Percentiles rank a stretch among this genome's conserved stretches.
Evolutionary conservation across 176 grass and related monocot species (phyloP).

Genomic region (Panicum miliaceum): DNA sequence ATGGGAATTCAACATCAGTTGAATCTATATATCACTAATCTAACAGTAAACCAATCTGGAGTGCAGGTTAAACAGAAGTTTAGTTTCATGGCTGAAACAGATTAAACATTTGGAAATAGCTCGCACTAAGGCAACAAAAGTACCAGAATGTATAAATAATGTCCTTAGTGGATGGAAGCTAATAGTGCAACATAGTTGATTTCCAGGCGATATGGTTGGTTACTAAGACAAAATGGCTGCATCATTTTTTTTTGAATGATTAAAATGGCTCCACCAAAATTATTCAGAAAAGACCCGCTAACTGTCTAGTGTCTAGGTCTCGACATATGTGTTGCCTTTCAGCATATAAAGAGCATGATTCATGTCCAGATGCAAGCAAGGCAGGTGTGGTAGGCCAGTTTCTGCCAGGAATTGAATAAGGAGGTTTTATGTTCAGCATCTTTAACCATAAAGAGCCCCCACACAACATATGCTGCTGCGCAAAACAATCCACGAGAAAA

Average conservation of each 20-base stretch:
- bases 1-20: background rate
- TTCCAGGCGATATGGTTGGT: background rate
- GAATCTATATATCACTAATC: background rate
- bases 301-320: background rate
- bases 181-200: background rate
- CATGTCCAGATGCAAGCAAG: slow-evolving; percentile 19
- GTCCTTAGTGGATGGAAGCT: background rate
- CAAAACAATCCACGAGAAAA: slow-evolving; percentile 32
- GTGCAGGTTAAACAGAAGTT: background rate
- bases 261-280: slow-evolving; percentile 26
- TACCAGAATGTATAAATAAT: background rate
- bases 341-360: slow-evolving; percentile 21
- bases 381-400: slow-evolving; percentile 43
- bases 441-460: slow-evolving; percentile 27
- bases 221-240: slow-evolving; percentile 16
- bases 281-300: background rate
- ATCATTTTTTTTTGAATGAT: background rate
- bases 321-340: background rate
- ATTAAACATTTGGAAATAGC: background rate
- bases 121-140: background rate
- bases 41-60: background rate
- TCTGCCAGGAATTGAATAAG: slow-evolving; percentile 43
- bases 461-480: slow-evolving; percentile 26
- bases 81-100: background rate
- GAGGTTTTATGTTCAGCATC: slow-evolving; percentile 26